Conservation (phyloP, 106 monocot species). For the Dioscorea dumetorum region DNA sequence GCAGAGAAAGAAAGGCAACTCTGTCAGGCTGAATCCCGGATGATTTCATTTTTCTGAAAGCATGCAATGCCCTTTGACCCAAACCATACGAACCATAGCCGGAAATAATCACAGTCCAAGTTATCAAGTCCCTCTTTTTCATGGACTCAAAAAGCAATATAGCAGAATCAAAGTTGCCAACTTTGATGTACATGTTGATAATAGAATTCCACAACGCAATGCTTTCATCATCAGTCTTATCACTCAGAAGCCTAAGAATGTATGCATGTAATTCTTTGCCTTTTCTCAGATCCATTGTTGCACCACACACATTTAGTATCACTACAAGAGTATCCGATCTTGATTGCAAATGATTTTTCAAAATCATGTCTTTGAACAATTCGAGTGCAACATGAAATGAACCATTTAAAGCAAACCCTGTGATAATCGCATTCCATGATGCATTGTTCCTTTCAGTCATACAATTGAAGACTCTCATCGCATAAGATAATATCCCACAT, state of each 20-base stretch:
- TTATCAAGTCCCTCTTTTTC: conserved; percentile 20
- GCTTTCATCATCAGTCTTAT: conserved; percentile 8
- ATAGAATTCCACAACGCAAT: conserved; percentile 23
- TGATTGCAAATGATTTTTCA: conserved; percentile 4
- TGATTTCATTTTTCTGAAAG: conserved; percentile 19
- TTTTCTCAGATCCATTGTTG: conserved; percentile 22
- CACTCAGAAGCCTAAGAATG: conserved; percentile 15
- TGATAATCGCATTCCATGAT: conserved; percentile 32
- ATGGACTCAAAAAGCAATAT: conserved; percentile 21
- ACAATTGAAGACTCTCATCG: conserved; percentile 25
- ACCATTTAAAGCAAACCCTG: conserved; percentile 12
- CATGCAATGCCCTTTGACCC: conserved; percentile 17
- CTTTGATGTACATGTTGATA: conserved; percentile 40
- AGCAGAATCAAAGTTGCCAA: conserved; percentile 18
- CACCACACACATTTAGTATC: conserved; percentile 22
- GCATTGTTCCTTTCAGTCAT: conserved; percentile 27
- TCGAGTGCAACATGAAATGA: conserved; percentile 13
- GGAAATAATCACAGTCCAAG: conserved; percentile 23
- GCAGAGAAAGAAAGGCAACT: conserved; percentile 27
- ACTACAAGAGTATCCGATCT: conserved; percentile 19
- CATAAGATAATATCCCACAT: conserved; percentile 22
- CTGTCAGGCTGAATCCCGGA: conserved; percentile 34
- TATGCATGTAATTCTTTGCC: conserved; percentile 36
- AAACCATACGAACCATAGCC: conserved; percentile 31
- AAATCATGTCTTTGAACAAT: conserved; percentile 26